These are phyloP conservation scores for Cytospora paraplurivora DNA, from an alignment of 2,329 filamentous ascomycete genomes.

Conservation along the genomic window DNA sequence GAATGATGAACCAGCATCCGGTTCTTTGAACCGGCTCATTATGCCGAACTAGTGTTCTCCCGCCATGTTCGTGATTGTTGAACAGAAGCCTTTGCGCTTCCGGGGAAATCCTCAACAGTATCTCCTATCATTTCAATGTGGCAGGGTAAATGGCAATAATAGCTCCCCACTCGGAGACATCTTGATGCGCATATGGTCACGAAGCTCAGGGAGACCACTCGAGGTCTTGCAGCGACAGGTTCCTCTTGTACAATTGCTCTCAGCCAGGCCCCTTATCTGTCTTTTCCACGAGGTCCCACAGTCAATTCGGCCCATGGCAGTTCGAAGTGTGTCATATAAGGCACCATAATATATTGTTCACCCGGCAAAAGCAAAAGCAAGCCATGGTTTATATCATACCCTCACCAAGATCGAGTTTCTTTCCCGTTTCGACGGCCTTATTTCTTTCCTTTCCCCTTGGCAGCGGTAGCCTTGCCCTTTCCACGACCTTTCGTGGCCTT, in stretches of 20 bases:
- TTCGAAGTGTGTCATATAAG: neutral
- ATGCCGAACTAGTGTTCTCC: too few species aligned
- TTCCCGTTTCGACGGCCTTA: conserved; percentile 19
- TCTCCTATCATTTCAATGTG: neutral
- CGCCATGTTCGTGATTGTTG: too few species aligned
- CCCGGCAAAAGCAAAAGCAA: conserved; percentile 6
- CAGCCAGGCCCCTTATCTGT: neutral
- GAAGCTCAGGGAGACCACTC: neutral
- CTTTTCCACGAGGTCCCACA: neutral
- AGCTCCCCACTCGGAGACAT: neutral
- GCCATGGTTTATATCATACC: conserved; percentile 5
- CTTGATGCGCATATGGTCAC: neutral
- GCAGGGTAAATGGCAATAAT: neutral
- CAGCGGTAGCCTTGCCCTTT: conserved; percentile 43
- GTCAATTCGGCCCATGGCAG: neutral
- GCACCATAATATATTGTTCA: neutral
- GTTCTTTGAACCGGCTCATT: neutral
- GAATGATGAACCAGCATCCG: neutral
- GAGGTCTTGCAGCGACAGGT: neutral
- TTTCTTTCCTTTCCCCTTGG: conserved; percentile 54
- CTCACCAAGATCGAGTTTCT: neutral
- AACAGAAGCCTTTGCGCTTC: too few species aligned
- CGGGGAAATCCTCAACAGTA: too few species aligned
- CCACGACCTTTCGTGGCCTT: conserved; percentile 54
- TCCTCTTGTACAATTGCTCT: neutral